Base-by-base conservation (phyloP, 1,139 yeast species). In the Meyerozyma smithsonii region DNA sequence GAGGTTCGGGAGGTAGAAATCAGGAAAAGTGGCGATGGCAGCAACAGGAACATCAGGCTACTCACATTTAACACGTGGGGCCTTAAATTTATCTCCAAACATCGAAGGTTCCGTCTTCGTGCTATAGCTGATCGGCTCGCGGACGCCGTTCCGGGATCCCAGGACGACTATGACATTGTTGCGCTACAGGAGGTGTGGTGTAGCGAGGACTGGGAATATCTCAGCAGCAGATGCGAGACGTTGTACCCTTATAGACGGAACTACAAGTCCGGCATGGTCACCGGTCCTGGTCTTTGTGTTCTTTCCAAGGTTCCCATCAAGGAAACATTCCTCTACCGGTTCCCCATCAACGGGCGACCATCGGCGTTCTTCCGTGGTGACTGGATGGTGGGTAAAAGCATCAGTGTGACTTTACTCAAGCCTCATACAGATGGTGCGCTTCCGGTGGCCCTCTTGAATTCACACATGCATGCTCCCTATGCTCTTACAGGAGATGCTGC, bases 401-500 rank as follows among this genome's bases (percentile, higher is more conserved):
- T 89, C 16, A 86, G 95, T 0, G 81, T 89, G 2, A 85, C 95
- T 0, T 62, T 83, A 11, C 66, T 90, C 35, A 65, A 67, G 39
- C 82, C 84, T 7, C 67, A 74, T 6, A 58, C 58, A 16, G 53
- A 63, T 1, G 69, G 72, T 12, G 58, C 69, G 4, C 61, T 72
- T 15, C 87, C 83, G 12, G 65, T 92, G 36, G 97, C 95, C 11
- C 61, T 94, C 7, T 66, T 92, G 54, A 90, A 90, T 55, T 83
- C 95, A 14, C 99, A 92, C 57, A 84, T 94, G 92, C 99, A 92
- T 63, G 98, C 99, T 1, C 98, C 99, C 0, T 92, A 92, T 56
- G 79, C 94, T 0, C 53, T 62, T 25, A 64, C 68, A 1, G 97
- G 97, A 1, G 96, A 88, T 61, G 94, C 95, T 5, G 84, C 94